A percentile compares a stretch with the other conserved stretches of the same genome.
Conservation (phyloP, 371 early-diverging fungal genomes). For the Mycotypha africana region DNA sequence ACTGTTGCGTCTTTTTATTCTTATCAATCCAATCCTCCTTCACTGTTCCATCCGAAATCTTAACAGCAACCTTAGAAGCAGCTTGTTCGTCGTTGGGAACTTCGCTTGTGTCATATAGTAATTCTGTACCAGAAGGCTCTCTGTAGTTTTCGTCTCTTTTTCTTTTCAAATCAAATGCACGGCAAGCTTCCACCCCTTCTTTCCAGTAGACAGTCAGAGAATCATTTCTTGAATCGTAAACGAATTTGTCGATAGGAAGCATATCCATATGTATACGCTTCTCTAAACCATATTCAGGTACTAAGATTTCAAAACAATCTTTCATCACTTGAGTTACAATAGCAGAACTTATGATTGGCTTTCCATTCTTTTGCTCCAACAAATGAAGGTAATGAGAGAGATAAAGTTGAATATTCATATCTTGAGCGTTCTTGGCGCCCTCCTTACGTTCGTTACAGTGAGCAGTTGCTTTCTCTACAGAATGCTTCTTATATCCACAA, state of each 20-base stretch:
- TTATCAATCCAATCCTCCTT: conserved; percentile 14
- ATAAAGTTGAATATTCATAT: conserved; percentile 71
- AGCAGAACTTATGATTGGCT: conserved; percentile 38
- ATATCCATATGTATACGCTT: conserved; percentile 52
- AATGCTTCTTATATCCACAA: conserved; percentile 42
- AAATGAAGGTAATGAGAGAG: conserved; percentile 59
- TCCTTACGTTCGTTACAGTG: conserved; percentile 83
- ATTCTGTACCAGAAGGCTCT: conserved; percentile 3
- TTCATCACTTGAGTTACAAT: conserved; percentile 47
- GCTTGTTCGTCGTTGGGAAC: conserved; percentile 16
- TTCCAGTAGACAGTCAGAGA: conserved; percentile 44
- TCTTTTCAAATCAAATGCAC: conserved; percentile 6
- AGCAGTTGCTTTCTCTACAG: conserved; percentile 49
- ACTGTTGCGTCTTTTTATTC: conserved; percentile 17
- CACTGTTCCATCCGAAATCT: conserved; percentile 8
- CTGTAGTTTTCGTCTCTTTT: conserved; percentile 5
- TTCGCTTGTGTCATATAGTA: conserved; percentile 8
- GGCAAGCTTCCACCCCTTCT: conserved; percentile 19
- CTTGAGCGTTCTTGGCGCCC: conserved; percentile 78
- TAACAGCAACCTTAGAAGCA: conserved; percentile 5
- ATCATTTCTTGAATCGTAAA: conserved; percentile 26
- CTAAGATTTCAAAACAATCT: conserved; percentile 64
- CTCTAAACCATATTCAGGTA: conserved; percentile 72
- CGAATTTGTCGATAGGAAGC: conserved; percentile 54
- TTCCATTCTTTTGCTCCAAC: conserved; percentile 22